Conservation (phyloP, 2,329 filamentous ascomycete species). For the Aureobasidium sp. region DNA sequence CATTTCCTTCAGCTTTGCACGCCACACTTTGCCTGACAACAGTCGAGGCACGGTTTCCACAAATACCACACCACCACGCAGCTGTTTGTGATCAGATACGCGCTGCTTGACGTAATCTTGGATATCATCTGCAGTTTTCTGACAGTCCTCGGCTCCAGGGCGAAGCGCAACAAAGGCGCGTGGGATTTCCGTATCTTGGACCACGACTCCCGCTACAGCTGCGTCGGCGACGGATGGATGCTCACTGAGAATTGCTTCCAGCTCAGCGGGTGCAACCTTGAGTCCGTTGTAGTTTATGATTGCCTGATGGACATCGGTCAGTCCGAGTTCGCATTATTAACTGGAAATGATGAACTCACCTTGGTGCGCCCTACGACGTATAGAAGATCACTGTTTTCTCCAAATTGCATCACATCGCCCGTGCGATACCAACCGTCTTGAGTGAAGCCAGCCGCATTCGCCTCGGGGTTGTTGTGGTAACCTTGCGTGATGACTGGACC, state of each 20-base stretch:
- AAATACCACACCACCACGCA: constrained; percentile 43
- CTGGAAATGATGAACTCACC: constrained; percentile 66
- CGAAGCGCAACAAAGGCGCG: constrained; percentile 19
- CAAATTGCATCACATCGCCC: constrained; percentile 37
- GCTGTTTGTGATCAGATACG: constrained; percentile 36
- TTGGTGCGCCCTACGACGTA: constrained; percentile 31
- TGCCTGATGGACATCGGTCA: neutral
- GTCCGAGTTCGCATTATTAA: constrained; percentile 16
- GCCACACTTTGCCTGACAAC: constrained; percentile 54
- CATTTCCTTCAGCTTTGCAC: constrained; percentile 46
- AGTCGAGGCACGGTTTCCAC: constrained; percentile 52
- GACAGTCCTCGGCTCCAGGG: constrained; percentile 33
- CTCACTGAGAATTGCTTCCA: constrained; percentile 26
- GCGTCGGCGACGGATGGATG: constrained; percentile 24
- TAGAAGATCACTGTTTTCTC: constrained; percentile 17
- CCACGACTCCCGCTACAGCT: constrained; percentile 22
- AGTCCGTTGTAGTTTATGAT: constrained; percentile 22
- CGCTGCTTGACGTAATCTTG: constrained; percentile 29
- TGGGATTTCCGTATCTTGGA: constrained; percentile 19
- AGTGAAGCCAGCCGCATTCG: constrained; percentile 20
- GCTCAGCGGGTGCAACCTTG: constrained; percentile 29
- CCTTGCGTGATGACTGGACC: constrained; percentile 34
- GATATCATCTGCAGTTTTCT: constrained; percentile 30
- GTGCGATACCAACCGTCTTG: constrained; percentile 21
- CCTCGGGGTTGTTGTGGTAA: constrained; percentile 29